Base-by-base conservation (phyloP, 164 flowering plant species). In the Paratinospora sagittata region DNA sequence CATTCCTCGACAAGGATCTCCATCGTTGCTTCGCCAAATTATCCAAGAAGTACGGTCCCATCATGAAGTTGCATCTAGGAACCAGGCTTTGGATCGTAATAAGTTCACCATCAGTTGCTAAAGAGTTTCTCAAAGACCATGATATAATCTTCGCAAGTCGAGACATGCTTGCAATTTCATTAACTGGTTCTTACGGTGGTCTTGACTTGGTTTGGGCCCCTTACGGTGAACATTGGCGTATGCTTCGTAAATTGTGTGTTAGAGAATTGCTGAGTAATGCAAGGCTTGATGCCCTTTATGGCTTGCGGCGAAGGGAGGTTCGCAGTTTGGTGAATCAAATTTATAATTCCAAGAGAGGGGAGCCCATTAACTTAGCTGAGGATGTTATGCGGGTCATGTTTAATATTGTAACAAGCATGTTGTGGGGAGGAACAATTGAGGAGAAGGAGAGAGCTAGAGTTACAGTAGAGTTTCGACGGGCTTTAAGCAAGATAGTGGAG, bases 371-470 rank as follows among this genome's bases (percentile, higher is more conserved):
- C 34, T 67, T 89, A 0, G 90, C 88, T 2, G 84, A 84, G 70
- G 78, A 79, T 70, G 67, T 76, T 77, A 82, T 89, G 47, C 27
- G 80, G 77, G 75, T 81, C 0, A 66, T 76, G 26, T 30, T 83
- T 14, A 83, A 84, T 21, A 82, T 79, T 69, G 71, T 84, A 0
- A 83, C 84, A 2, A 77, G 75, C 67, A 84, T 83, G 83, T 19
- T 85, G 73, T 88, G 90, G 90, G 89, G 90, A 2, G 84, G 81
- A 1, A 75, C 86, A 2, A 23, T 83, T 16, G 49, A 72, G 34
- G 89, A 75, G 4, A 75, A 78, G 17, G 82, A 77, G 49, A 47
- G 82, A 55, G 77, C 6, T 37, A 2, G 67, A 11, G 27, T 70
- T 3, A 69, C 27, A 14, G 66, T 52, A 0, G 70, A 75, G 77